Conservation (phyloP, 768 basidiomycete genomes). For the Tylopilus plumbeoviolaceoides region DNA sequence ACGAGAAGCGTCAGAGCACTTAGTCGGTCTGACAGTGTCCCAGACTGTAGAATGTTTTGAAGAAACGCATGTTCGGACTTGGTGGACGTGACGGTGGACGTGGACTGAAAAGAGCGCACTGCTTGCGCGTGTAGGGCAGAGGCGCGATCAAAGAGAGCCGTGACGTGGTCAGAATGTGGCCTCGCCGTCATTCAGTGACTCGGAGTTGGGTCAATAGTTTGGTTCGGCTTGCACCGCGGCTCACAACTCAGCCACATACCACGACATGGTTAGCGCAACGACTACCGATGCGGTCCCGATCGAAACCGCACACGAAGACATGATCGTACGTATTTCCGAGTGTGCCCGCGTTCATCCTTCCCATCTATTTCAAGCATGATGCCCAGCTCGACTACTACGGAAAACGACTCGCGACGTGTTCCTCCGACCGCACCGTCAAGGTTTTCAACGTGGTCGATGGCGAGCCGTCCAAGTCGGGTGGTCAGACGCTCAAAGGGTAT, state of each 20-base stretch:
- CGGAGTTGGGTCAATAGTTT: not conserved
- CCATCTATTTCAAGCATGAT: slow-evolving; percentile 67
- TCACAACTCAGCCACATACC: not conserved
- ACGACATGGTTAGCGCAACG: slow-evolving; percentile 33
- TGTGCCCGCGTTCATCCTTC: not conserved
- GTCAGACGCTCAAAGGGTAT: slow-evolving; percentile 80
- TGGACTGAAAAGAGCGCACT: slow-evolving; percentile 44
- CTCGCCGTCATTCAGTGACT: not conserved
- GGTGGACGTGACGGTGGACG: slow-evolving; percentile 40
- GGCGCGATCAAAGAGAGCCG: slow-evolving; percentile 40
- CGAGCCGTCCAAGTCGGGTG: slow-evolving; percentile 62
- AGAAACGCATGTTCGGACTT: slow-evolving; percentile 80
- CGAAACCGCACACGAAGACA: slow-evolving; percentile 96
- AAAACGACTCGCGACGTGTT: slow-evolving; percentile 93
- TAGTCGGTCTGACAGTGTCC: slow-evolving; percentile 88
- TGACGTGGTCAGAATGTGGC: too few relatives aligned
- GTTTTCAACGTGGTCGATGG: slow-evolving; percentile 94
- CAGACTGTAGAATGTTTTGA: slow-evolving; percentile 77
- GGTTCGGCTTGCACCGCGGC: not conserved
- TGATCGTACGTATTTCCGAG: slow-evolving; percentile 64
- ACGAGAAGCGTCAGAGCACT: slow-evolving; percentile 88
- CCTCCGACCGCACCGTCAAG: slow-evolving; percentile 91
- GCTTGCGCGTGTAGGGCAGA: slow-evolving; percentile 44
- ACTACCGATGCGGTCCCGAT: slow-evolving; percentile 74
- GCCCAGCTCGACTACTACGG: slow-evolving; percentile 98